A percentile compares a stretch with the other conserved stretches of the same genome.
These are phyloP conservation scores for Crithidia brevicula DNA, from an alignment of 208 protist genomes.

Conservation along the genomic window DNA sequence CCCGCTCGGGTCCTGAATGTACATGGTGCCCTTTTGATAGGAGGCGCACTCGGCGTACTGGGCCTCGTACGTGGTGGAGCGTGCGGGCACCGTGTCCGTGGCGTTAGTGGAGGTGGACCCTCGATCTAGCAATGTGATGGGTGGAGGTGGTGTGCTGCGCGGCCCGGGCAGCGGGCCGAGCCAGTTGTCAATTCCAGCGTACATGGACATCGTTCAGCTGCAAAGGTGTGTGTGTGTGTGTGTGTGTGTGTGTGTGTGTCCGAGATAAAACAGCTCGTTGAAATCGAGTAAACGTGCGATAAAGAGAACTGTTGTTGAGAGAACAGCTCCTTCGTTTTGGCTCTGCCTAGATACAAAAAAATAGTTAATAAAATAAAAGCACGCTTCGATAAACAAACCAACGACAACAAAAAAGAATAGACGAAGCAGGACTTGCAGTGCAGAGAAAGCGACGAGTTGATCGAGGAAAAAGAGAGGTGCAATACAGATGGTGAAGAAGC, in stretches of 20 bases:
- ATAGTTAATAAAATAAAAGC: too few relatives aligned
- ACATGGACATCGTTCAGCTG: slow-evolving; percentile 17
- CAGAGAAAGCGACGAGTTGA: too few relatives aligned
- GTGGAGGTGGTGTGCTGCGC: slow-evolving; percentile 18
- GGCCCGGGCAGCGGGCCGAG: slow-evolving; percentile 20
- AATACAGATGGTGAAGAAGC: too few relatives aligned
- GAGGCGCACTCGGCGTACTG: slow-evolving; percentile 49
- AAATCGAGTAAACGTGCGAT: too few relatives aligned
- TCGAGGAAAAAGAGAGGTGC: too few relatives aligned
- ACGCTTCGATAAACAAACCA: too few relatives aligned
- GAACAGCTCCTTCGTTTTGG: too few relatives aligned
- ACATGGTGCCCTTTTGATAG: slow-evolving; percentile 65
- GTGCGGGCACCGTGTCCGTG: slow-evolving; percentile 54
- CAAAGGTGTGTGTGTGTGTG: not conserved
- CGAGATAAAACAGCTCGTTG: not conserved
- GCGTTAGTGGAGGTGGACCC: slow-evolving; percentile 41
- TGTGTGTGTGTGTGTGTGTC: not conserved
- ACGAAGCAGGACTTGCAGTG: too few relatives aligned
- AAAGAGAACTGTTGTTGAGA: too few relatives aligned
- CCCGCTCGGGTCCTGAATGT: slow-evolving; percentile 63
- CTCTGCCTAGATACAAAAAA: too few relatives aligned
- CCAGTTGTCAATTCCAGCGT: slow-evolving; percentile 35
- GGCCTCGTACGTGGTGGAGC: slow-evolving; percentile 71
- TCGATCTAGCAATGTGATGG: slow-evolving; percentile 42
- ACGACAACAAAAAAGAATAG: too few relatives aligned